A percentile compares a stretch with the other conserved stretches of the same genome.
phyloP scores from a whole-genome alignment of 495 filamentous ascomycete species.

The Neurospora sp. region DNA sequence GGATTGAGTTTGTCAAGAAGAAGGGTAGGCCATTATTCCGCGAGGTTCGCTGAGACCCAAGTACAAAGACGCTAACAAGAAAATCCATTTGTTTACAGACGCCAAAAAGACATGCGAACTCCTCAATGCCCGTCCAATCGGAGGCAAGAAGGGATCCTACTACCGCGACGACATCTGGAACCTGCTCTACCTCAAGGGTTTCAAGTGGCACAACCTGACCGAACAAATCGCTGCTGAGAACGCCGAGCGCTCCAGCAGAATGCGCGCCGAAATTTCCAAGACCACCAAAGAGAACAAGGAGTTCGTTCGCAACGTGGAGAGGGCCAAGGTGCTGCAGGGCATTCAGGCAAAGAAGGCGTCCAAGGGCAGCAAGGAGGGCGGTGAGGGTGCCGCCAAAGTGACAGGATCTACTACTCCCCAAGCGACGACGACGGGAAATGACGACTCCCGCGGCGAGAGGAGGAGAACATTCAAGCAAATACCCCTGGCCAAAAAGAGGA shows the following conservation, averaged over 20 bases:
- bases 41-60: background rate
- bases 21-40: slow-evolving; percentile 1
- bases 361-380: slow-evolving; percentile 41
- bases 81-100: slow-evolving; percentile 23
- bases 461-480: slow-evolving; percentile 68
- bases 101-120: slow-evolving; percentile 80
- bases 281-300: slow-evolving; percentile 74
- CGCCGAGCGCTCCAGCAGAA: slow-evolving; percentile 66
- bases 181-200: slow-evolving; percentile 65
- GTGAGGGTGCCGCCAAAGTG: slow-evolving; percentile 11
- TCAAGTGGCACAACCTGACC: slow-evolving; percentile 58
- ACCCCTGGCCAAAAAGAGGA: slow-evolving; percentile 39
- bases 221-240: slow-evolving; percentile 70
- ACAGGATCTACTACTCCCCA: slow-evolving; percentile 4
- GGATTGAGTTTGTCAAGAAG: slow-evolving; percentile 69
- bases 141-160: slow-evolving; percentile 77
- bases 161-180: slow-evolving; percentile 93
- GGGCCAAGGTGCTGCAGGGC: slow-evolving; percentile 60
- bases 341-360: slow-evolving; percentile 56
- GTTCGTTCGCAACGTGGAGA: slow-evolving; percentile 69
- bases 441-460: slow-evolving; percentile 16
- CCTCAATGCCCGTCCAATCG: slow-evolving; percentile 72
- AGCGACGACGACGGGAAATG: background rate
- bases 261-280: slow-evolving; percentile 71
- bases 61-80: slow-evolving; percentile 38